Conservation (phyloP, 495 filamentous ascomycete genomes). For the Xylaria flabelliformis region DNA sequence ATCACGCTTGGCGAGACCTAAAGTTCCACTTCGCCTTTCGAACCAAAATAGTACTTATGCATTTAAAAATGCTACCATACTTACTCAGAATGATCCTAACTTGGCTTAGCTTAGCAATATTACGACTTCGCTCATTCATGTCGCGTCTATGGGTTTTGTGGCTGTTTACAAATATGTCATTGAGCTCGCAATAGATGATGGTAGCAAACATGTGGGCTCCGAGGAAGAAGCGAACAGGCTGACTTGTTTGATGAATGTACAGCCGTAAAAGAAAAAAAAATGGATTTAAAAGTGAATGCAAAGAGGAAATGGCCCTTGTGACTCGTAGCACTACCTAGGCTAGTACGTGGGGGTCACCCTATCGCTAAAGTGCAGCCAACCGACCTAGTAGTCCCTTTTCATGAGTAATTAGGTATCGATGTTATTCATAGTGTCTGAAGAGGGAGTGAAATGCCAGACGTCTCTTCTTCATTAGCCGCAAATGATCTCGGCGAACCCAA, state of each 20-base stretch:
- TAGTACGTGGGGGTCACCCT: neutral
- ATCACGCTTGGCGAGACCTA: neutral
- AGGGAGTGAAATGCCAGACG: constrained; percentile 18
- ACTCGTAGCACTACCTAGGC: neutral
- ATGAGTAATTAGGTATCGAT: neutral
- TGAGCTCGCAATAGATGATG: neutral
- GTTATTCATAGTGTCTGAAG: constrained; percentile 16
- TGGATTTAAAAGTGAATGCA: neutral
- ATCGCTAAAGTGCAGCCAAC: neutral
- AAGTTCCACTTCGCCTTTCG: neutral
- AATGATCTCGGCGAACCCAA: constrained; percentile 9
- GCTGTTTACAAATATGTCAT: neutral
- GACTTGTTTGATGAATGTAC: neutral
- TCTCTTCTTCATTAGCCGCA: neutral
- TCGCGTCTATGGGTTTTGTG: neutral
- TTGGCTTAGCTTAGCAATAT: neutral
- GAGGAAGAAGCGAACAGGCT: neutral
- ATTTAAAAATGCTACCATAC: neutral
- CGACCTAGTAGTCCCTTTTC: neutral
- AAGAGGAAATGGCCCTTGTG: neutral
- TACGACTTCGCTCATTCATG: neutral
- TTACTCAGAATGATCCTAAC: neutral
- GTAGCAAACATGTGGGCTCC: neutral
- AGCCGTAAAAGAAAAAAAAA: neutral
- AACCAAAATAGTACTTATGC: neutral